phyloP scores from a whole-genome alignment of 2,329 filamentous ascomycete genomes.

The Ramichloridium luteum region DNA sequence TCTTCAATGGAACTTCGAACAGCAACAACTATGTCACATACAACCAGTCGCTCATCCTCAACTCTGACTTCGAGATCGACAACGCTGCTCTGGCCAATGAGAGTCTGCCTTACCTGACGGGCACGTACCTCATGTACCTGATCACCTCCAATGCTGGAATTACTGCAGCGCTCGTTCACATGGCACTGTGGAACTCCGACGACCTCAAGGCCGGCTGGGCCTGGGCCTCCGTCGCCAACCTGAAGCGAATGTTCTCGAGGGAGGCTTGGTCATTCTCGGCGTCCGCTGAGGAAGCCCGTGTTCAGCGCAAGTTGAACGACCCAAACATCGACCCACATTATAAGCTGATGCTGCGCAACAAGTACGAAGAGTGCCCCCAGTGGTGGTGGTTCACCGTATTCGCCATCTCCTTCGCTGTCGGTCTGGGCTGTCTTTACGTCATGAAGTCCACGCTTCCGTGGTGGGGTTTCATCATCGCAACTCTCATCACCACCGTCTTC shows the following conservation, averaged over 20 bases:
- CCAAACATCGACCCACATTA: conserved; percentile 23
- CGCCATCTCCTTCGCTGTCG: conserved; percentile 14
- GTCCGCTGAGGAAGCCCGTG: conserved; percentile 13
- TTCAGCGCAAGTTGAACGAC: conserved; percentile 14
- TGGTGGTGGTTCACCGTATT: conserved; percentile 23
- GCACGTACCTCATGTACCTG: conserved; percentile 28
- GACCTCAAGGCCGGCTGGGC: conserved; percentile 29
- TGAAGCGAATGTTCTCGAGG: conserved; percentile 11
- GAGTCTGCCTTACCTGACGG: conserved; percentile 33
- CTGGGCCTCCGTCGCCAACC: conserved; percentile 16
- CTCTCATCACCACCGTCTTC: conserved; percentile 13
- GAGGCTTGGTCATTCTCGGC: conserved; percentile 20
- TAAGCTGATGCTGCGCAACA: conserved; percentile 21
- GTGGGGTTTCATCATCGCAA: conserved; percentile 23
- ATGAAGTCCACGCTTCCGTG: conserved; percentile 22
- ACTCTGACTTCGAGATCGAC: conserved; percentile 29
- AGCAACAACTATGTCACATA: conserved; percentile 27
- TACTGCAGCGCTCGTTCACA: conserved; percentile 36
- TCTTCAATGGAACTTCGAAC: conserved; percentile 30
- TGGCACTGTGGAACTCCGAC: conserved; percentile 21
- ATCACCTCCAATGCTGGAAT: conserved; percentile 36
- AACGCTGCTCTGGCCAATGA: conserved; percentile 21
- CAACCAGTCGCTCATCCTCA: conserved; percentile 34
- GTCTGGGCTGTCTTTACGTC: conserved; percentile 17
- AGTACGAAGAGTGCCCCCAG: conserved; percentile 20